Percentiles rank a stretch among this genome's conserved stretches.
These are phyloP conservation scores for Parastagonospora avenae DNA, from an alignment of 2,329 filamentous ascomycete genomes.

Conservation along the genomic window DNA sequence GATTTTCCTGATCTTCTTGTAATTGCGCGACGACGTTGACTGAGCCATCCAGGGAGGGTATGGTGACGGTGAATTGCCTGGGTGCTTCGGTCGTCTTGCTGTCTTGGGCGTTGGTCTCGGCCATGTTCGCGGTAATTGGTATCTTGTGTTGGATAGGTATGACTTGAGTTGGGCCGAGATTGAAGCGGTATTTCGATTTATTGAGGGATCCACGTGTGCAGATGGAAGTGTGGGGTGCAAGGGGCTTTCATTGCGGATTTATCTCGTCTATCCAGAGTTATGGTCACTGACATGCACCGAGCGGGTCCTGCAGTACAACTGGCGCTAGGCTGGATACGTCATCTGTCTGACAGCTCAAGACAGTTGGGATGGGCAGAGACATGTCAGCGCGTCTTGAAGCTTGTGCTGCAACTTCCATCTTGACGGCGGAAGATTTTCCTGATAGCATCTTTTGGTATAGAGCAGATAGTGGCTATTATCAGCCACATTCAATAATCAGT, in stretches of 20 bases:
- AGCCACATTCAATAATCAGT: slow-evolving; percentile 3
- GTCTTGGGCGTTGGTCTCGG: slow-evolving; percentile 6
- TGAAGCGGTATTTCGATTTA: not conserved
- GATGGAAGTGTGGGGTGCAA: too few relatives aligned
- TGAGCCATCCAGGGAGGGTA: slow-evolving; percentile 12
- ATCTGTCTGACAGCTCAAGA: slow-evolving; percentile 1
- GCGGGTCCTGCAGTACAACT: slow-evolving; percentile 4
- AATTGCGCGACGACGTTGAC: slow-evolving; percentile 8
- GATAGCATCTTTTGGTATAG: not conserved
- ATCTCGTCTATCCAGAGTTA: too few relatives aligned
- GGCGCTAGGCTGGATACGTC: slow-evolving; percentile 18
- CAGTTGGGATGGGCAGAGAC: slow-evolving; percentile 5
- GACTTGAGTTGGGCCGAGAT: not conserved
- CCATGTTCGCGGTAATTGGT: slow-evolving; percentile 1
- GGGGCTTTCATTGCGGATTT: too few relatives aligned
- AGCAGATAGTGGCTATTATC: not conserved
- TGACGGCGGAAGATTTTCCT: too few relatives aligned
- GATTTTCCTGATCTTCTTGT: slow-evolving; percentile 17
- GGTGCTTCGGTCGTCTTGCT: slow-evolving; percentile 5
- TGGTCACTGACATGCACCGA: too few relatives aligned
- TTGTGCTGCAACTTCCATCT: not conserved
- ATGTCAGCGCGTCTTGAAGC: not conserved
- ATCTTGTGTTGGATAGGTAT: not conserved
- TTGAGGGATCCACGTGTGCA: too few relatives aligned
- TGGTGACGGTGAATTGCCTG: slow-evolving; percentile 9